These are phyloP conservation scores for Setomelanomma holmii DNA, from an alignment of 2,329 filamentous ascomycete species.

Conservation along the genomic window DNA sequence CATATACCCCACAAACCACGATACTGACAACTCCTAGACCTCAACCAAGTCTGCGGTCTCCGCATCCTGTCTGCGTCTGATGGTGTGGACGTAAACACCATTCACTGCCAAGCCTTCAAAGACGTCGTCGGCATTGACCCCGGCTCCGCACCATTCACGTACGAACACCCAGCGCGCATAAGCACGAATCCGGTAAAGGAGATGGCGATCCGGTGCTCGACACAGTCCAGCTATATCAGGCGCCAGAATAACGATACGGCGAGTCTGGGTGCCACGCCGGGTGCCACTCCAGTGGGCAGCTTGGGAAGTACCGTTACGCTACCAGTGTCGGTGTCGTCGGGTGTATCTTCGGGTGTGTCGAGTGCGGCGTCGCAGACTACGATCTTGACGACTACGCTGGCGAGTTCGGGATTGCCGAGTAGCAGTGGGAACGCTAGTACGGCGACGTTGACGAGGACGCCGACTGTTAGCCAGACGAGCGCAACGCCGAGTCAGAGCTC, in stretches of 20 bases:
- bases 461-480: not conserved
- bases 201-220: conserved; percentile 23
- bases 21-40: conserved; percentile 12
- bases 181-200: conserved; percentile 34
- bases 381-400: conserved; percentile 1
- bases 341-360: not conserved
- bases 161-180: conserved; percentile 23
- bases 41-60: conserved; percentile 34
- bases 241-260: conserved; percentile 2
- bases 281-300: not conserved
- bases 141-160: conserved; percentile 30
- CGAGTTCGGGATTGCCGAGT: conserved; percentile 4
- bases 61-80: conserved; percentile 25
- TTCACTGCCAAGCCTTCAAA: conserved; percentile 33
- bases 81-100: conserved; percentile 13
- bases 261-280: not conserved
- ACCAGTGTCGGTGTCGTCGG: not conserved
- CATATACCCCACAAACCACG: too few relatives aligned
- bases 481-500: not conserved
- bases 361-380: not conserved
- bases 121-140: conserved; percentile 25
- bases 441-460: not conserved
- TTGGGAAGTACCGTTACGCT: not conserved
- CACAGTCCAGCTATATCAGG: not conserved
- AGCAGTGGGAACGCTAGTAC: conserved; percentile 10